Conservation (phyloP, 2,329 filamentous ascomycete species). For the Calonectria honghensis region DNA sequence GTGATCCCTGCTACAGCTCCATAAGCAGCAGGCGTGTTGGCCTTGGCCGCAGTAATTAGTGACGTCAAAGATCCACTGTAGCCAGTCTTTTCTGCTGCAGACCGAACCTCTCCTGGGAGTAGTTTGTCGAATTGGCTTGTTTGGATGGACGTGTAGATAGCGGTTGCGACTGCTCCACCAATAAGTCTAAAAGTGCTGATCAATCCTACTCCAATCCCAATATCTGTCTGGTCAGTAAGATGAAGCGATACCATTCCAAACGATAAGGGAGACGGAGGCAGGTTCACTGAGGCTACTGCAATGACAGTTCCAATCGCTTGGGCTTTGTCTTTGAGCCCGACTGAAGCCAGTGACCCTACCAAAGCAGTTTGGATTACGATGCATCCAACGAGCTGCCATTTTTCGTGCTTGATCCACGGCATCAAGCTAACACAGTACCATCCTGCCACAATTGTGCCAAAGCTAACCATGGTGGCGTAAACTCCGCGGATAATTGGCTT, state of each 20-base stretch:
- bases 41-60: conserved; percentile 51
- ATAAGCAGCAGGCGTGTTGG: conserved; percentile 57
- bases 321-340: conserved; percentile 56
- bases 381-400: conserved; percentile 56
- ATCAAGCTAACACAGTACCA: conserved; percentile 54
- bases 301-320: conserved; percentile 58
- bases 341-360: conserved; percentile 57
- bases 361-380: conserved; percentile 57
- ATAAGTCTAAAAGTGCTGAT: conserved; percentile 59
- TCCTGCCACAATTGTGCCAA: conserved; percentile 48
- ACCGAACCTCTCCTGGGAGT: conserved; percentile 42
- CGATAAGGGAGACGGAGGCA: conserved; percentile 55
- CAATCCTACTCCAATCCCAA: conserved; percentile 59
- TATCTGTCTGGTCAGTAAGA: conserved; percentile 60
- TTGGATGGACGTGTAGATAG: conserved; percentile 60
- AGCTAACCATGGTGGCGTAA: conserved; percentile 52
- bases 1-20: conserved; percentile 52
- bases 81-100: conserved; percentile 43
- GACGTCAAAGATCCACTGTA: conserved; percentile 45
- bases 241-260: conserved; percentile 59
- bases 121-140: conserved; percentile 54
- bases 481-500: conserved; percentile 51
- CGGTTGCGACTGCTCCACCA: conserved; percentile 59
- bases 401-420: conserved; percentile 54
- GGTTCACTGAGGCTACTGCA: conserved; percentile 52